Conservation (phyloP, 352 stramenopile species). For the Phytophthora hibernalis region DNA sequence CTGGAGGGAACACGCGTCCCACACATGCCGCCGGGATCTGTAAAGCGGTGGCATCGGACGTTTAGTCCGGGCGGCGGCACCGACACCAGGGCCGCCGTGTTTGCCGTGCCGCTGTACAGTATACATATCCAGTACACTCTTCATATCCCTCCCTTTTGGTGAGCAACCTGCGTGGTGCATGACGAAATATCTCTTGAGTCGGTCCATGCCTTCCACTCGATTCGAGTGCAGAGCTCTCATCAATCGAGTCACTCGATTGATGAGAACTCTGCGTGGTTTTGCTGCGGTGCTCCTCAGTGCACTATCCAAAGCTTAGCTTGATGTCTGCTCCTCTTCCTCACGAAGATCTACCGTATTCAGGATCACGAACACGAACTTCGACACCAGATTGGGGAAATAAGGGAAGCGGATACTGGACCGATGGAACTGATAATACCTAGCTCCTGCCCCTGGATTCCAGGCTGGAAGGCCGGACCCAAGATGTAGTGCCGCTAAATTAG, state of each 20-base stretch:
- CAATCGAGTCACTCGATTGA: too few species aligned
- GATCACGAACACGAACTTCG: too few species aligned
- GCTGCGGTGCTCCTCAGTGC: constrained; percentile 8
- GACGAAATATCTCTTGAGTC: constrained; percentile 10
- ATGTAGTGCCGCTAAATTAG: too few species aligned
- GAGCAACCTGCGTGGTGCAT: background rate
- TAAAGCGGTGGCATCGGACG: constrained; percentile 18
- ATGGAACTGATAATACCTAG: too few species aligned
- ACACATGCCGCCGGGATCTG: constrained; percentile 17
- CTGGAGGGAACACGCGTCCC: constrained; percentile 21
- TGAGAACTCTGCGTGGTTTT: constrained; percentile 24
- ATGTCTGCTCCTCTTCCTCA: constrained; percentile 16
- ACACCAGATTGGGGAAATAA: too few species aligned
- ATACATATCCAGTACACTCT: too few species aligned
- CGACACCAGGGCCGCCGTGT: background rate
- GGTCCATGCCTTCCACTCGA: background rate
- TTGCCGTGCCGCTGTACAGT: constrained; percentile 3
- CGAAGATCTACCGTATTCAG: too few species aligned
- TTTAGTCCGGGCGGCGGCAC: background rate
- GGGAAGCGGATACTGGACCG: too few species aligned
- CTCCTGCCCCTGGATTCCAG: background rate
- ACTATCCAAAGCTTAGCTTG: constrained; percentile 22
- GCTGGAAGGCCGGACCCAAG: background rate
- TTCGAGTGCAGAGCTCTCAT: constrained; percentile 19
- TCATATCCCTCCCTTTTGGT: too few species aligned